Percentiles rank a stretch among this genome's conserved stretches.
Conservation (phyloP, 176 grass and related monocot genomes). For the Echinochloa phyllopogon region DNA sequence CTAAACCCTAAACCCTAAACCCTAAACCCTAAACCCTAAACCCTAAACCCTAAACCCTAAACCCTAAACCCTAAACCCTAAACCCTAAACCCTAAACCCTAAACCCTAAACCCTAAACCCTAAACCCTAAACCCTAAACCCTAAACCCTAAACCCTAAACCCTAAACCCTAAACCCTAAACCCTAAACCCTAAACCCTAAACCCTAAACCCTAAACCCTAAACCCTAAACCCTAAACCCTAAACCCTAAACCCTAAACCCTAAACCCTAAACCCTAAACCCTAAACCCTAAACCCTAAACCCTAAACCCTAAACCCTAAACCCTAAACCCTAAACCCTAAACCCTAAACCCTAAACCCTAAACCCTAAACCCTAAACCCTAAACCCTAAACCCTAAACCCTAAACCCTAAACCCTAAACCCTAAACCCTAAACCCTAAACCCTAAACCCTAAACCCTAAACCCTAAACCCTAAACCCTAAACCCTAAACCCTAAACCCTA, state of each 20-base stretch:
- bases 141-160: slow-evolving; percentile 34
- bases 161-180: slow-evolving; percentile 19
- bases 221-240: slow-evolving; percentile 26
- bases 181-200: slow-evolving; percentile 25
- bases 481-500: neutral
- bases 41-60: slow-evolving; percentile 33
- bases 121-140: slow-evolving; percentile 36
- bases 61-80: slow-evolving; percentile 29
- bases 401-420: neutral
- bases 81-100: slow-evolving; percentile 18
- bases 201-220: slow-evolving; percentile 27
- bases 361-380: slow-evolving; percentile 4
- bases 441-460: neutral
- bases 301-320: neutral
- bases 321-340: slow-evolving; percentile 13
- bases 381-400: neutral
- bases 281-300: neutral
- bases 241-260: neutral
- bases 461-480: slow-evolving; percentile 7
- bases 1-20: slow-evolving; percentile 43
- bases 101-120: neutral
- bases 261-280: neutral
- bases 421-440: neutral
- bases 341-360: slow-evolving; percentile 6
- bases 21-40: slow-evolving; percentile 46